Base-by-base conservation (phyloP, 1,284 basidiomycete genomes). In the Boletus calvinii region DNA sequence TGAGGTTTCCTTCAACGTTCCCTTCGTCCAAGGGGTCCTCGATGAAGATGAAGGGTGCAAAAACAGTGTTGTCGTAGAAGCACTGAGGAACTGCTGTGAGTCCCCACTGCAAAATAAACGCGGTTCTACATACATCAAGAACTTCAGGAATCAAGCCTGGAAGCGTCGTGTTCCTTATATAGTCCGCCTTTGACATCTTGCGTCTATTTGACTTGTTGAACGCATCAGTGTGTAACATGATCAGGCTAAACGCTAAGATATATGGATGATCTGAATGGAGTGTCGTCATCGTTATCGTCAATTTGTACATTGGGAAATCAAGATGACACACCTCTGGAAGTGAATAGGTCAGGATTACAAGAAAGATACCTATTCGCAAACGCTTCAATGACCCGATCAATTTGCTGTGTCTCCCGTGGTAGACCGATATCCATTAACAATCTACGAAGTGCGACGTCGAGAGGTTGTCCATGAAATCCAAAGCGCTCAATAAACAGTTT, bases 131-230 rank as follows among this genome's bases (percentile, higher is more conserved):
- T 68, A 94, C 94, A 66, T 96, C 94, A 52, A 99, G 77, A 30
- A 97, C 83, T 62, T 94, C 87, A 4, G 84, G 78, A 15, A 84
- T 77, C 17, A 97, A 82, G 11, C 94, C 94, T n/a, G 93, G 90
- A 56, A 96, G 78, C 47, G 82, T 78, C 0, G 94, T 95, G 64
- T 98, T 98, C 72, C 85, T 90, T 58, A 97, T 78, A 65, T 98
- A 98, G 64, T 96, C 94, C 2, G 83, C 77, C 68, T 95, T 97
- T 31, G 89, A 86, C 97, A 99, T 99, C 75, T 98, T 98, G 57
- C 87, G 87, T 73, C 93, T 98, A 72, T 98, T 98, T 59, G 92
- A 94, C 72, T 89, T 92, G 74, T 99, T 99, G 78, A 98, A 99
- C 1, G 90, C 90, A 67, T 99, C 96, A 11, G 97, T 99, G 67